These are phyloP conservation scores for Phlyctochytrium planicorne DNA, from an alignment of 192 early-diverging fungal genomes.

Conservation along the genomic window DNA sequence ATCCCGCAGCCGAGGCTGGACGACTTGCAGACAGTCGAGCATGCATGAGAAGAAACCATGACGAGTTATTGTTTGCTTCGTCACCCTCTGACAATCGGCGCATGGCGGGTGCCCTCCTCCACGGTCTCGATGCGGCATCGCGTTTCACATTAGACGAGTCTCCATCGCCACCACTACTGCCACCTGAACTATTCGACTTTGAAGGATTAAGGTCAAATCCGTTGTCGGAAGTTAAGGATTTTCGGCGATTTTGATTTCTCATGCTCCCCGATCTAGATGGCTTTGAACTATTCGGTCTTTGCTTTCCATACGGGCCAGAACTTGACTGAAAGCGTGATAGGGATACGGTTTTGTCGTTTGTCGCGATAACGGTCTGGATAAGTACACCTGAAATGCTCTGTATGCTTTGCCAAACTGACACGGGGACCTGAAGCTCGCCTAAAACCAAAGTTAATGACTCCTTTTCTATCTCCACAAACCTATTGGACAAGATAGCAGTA, in stretches of 20 bases:
- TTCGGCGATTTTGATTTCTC: not conserved
- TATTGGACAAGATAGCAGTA: not conserved
- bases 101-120: not conserved
- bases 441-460: not conserved
- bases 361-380: not conserved
- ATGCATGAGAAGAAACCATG: not conserved
- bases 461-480: not conserved
- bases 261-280: not conserved
- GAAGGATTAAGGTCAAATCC: not conserved
- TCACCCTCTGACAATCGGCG: constrained; percentile 1
- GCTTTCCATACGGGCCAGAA: not conserved
- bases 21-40: not conserved
- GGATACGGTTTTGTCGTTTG: not conserved
- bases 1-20: not conserved
- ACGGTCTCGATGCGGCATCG: not conserved
- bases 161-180: not conserved
- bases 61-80: not conserved
- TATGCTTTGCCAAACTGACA: not conserved
- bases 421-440: not conserved
- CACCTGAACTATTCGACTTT: not conserved
- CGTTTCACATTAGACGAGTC: no score
- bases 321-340: not conserved
- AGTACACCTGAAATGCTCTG: not conserved
- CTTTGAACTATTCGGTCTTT: not conserved
- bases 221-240: not conserved